phyloP scores from a whole-genome alignment of 2,329 filamentous ascomycete genomes.

The Mycogone perniciosa region DNA sequence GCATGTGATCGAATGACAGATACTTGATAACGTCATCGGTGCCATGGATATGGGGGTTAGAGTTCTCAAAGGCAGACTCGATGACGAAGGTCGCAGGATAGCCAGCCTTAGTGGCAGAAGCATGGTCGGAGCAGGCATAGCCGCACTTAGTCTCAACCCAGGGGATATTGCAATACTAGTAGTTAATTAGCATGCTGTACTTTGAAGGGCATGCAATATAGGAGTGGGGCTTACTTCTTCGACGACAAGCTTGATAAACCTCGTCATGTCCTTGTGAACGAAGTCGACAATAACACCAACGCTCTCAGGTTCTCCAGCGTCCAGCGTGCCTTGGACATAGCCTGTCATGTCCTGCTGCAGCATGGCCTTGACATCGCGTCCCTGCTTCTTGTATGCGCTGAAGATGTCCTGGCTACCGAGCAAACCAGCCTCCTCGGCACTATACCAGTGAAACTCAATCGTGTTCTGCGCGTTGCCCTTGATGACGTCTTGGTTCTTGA shows the following conservation, averaged over 20 bases:
- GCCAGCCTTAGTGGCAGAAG: slow-evolving; percentile 65
- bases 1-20: slow-evolving; percentile 81
- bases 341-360: slow-evolving; percentile 98
- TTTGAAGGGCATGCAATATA: not conserved
- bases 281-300: slow-evolving; percentile 92
- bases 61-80: slow-evolving; percentile 62
- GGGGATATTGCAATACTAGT: slow-evolving; percentile 80
- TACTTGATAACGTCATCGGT: slow-evolving; percentile 65
- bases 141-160: slow-evolving; percentile 84
- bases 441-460: slow-evolving; percentile 96
- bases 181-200: not conserved
- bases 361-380: slow-evolving; percentile 85
- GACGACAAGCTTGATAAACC: slow-evolving; percentile 86
- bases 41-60: slow-evolving; percentile 63
- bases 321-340: slow-evolving; percentile 73
- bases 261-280: slow-evolving; percentile 74
- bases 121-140: slow-evolving; percentile 75
- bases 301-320: slow-evolving; percentile 74
- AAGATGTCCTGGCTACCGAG: slow-evolving; percentile 89
- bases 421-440: slow-evolving; percentile 80
- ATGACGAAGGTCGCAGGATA: slow-evolving; percentile 73
- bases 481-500: slow-evolving; percentile 64
- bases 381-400: slow-evolving; percentile 64
- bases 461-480: slow-evolving; percentile 73
- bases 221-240: slow-evolving; percentile 36